A percentile compares a stretch with the other conserved stretches of the same genome.
Evolutionary conservation across 2,329 filamentous ascomycete genomes (phyloP).

Genomic region (Neoascochyta sp.): DNA sequence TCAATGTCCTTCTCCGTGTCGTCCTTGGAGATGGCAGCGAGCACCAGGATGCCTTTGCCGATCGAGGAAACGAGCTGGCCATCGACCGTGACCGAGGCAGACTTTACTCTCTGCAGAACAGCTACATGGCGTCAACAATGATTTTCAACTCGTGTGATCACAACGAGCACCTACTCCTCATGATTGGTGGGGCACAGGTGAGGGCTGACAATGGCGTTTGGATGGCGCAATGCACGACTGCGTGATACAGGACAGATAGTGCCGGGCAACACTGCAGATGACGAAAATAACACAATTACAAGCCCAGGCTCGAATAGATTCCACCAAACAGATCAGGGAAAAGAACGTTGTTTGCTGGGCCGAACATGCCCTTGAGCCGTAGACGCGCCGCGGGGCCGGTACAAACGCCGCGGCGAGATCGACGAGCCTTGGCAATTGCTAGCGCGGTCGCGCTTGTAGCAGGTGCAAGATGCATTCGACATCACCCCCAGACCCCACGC

Average conservation of each 20-base stretch:
- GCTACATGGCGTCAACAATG: slow-evolving; percentile 55
- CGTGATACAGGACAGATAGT: too few species aligned
- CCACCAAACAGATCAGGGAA: too few species aligned
- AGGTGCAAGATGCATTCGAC: slow-evolving; percentile 21
- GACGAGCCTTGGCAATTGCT: too few species aligned
- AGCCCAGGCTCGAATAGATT: too few species aligned
- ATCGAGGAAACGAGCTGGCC: slow-evolving; percentile 87
- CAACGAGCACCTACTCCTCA: slow-evolving; percentile 21
- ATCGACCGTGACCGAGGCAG: slow-evolving; percentile 92
- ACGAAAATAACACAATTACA: too few species aligned
- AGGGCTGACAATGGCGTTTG: too few species aligned
- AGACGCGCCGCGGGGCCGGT: slow-evolving; percentile 12
- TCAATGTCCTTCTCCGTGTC: slow-evolving; percentile 89
- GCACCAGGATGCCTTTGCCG: slow-evolving; percentile 81
- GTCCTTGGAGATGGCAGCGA: slow-evolving; percentile 85
- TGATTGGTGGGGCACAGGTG: slow-evolving; percentile 15
- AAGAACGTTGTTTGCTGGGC: too few species aligned
- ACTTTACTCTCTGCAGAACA: slow-evolving; percentile 88
- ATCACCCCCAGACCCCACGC: slow-evolving; percentile 18
- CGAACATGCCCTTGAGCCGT: slow-evolving; percentile 11
- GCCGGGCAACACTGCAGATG: too few species aligned
- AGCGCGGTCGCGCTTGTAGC: too few species aligned
- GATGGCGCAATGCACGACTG: too few species aligned
- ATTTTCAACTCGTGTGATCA: too few species aligned
- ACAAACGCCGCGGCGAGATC: too few species aligned